phyloP scores from a whole-genome alignment of 495 filamentous ascomycete genomes.

The Penicillium argentinense region DNA sequence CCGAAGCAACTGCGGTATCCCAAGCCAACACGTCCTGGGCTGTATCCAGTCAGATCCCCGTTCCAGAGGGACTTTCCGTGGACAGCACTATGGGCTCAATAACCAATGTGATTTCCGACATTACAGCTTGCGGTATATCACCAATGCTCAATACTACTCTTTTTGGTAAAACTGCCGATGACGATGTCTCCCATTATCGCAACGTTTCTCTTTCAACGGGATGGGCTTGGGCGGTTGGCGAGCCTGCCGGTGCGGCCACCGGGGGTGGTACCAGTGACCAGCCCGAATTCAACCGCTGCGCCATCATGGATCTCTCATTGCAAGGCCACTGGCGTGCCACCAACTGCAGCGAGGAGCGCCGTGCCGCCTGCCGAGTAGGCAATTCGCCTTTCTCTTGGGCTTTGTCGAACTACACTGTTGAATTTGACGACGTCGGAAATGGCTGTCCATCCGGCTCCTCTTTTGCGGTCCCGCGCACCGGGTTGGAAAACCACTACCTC shows the following conservation, averaged over 20 bases:
- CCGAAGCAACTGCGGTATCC: slow-evolving; percentile 34
- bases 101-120: slow-evolving; percentile 34
- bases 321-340: slow-evolving; percentile 55
- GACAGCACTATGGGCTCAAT: slow-evolving; percentile 32
- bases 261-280: slow-evolving; percentile 21
- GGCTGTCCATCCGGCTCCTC: slow-evolving; percentile 38
- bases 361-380: slow-evolving; percentile 53
- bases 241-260: slow-evolving; percentile 47
- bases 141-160: slow-evolving; percentile 57
- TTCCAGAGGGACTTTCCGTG: slow-evolving; percentile 29
- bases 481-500: slow-evolving; percentile 61
- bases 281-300: slow-evolving; percentile 46
- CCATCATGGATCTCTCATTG: slow-evolving; percentile 45
- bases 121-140: slow-evolving; percentile 59
- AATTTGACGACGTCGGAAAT: slow-evolving; percentile 38
- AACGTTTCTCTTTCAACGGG: slow-evolving; percentile 48
- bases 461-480: slow-evolving; percentile 57
- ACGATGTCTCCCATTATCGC: slow-evolving; percentile 45
- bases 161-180: slow-evolving; percentile 50
- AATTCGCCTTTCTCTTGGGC: slow-evolving; percentile 55
- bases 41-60: slow-evolving; percentile 26
- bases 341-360: slow-evolving; percentile 51
- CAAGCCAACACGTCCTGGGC: slow-evolving; percentile 61
- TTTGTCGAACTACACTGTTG: slow-evolving; percentile 36
- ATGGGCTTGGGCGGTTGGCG: slow-evolving; percentile 60